These are phyloP conservation scores for Exobasidium cylindrosporum DNA, from an alignment of 1,284 basidiomycete species.

Conservation along the genomic window DNA sequence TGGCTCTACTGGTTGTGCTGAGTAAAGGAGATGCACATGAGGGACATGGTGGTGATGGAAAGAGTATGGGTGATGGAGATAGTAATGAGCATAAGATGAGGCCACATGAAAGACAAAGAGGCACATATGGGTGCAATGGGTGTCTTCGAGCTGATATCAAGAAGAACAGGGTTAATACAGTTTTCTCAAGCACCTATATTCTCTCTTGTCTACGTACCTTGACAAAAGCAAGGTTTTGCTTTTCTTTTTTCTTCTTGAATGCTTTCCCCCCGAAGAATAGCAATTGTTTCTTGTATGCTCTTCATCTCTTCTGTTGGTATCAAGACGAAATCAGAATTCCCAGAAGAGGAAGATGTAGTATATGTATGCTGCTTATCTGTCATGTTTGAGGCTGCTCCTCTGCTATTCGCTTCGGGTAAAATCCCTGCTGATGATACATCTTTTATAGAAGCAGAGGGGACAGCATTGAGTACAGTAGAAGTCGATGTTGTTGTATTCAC, in stretches of 20 bases:
- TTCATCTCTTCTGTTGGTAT: constrained; percentile 7
- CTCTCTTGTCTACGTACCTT: too few species aligned
- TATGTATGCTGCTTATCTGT: background rate
- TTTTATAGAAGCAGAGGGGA: background rate
- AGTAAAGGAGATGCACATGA: constrained; percentile 6
- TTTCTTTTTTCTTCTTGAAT: background rate
- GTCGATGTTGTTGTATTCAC: background rate
- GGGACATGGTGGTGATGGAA: constrained; percentile 1
- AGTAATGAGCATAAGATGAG: constrained; percentile 8
- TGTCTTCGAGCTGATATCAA: constrained; percentile 4
- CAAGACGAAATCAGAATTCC: background rate
- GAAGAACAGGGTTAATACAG: too few species aligned
- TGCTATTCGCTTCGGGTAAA: background rate
- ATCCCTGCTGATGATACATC: background rate
- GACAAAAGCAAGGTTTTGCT: constrained; percentile 10
- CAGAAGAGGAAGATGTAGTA: background rate
- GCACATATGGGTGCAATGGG: constrained; percentile 9
- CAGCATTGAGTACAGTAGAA: background rate
- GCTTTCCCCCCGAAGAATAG: background rate
- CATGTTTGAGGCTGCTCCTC: background rate
- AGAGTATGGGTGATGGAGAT: background rate
- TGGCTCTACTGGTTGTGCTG: background rate
- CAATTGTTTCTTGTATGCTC: constrained; percentile 1
- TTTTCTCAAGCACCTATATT: too few species aligned
- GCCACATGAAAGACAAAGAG: constrained; percentile 3